Evolutionary conservation across 306 rosid genomes (phyloP).

Genomic region (Quercus suber): DNA sequence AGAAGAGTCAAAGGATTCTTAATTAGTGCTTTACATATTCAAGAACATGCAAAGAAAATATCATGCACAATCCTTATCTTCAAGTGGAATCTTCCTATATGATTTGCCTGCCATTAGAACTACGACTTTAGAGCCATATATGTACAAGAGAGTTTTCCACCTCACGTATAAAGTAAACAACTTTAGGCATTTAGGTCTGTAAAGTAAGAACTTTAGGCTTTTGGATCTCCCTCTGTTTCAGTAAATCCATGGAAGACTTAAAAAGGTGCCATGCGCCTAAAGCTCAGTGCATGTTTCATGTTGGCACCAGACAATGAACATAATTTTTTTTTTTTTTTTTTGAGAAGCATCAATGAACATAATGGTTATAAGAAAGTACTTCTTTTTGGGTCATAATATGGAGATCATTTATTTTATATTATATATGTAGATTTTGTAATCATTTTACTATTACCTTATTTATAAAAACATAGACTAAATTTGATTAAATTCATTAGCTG

Average conservation of each 20-base stretch:
- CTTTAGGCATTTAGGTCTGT: neutral
- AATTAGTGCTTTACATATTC: neutral
- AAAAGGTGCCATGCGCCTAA: constrained; percentile 2
- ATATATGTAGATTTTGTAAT: neutral
- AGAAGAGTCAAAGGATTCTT: neutral
- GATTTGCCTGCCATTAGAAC: constrained; percentile 23
- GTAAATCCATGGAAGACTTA: neutral
- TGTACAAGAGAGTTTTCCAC: neutral
- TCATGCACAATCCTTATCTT: neutral
- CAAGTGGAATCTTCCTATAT: constrained; percentile 10
- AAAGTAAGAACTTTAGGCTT: no score
- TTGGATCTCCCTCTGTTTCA: no score
- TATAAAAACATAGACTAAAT: neutral
- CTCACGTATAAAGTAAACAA: neutral
- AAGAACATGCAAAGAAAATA: neutral
- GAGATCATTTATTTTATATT: neutral
- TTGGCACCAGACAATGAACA: neutral
- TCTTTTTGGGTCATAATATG: neutral
- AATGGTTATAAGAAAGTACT: neutral
- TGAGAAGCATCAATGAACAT: neutral
- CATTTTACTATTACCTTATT: neutral
- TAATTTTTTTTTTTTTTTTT: no score
- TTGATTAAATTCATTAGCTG: neutral
- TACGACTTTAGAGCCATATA: neutral
- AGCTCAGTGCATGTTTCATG: neutral